Base-by-base conservation (phyloP, 2,329 filamentous ascomycete species). In the Ophiobolus disseminans region DNA sequence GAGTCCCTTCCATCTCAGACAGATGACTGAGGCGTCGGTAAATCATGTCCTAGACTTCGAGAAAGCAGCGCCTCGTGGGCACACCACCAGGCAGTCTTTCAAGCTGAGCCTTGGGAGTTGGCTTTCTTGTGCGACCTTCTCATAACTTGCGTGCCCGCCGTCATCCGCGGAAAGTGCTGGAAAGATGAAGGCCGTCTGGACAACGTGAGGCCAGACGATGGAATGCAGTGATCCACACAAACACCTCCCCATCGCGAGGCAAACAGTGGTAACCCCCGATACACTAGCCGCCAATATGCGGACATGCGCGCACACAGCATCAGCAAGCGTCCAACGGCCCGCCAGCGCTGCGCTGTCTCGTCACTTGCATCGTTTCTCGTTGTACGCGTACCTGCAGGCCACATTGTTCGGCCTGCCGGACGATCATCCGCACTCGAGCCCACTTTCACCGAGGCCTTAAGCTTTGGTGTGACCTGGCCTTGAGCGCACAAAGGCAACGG, bases 331-430 rank as follows among this genome's bases (percentile, higher is more conserved):
- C 28, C 30, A 22, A 40, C 46, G 49, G 45, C 38, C 42, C 50
- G 45, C 28, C 26, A 22, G 40, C 21, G 42, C 45, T 40, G 40
- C 25, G 39, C 16, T 45, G 38, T 34, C 30, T 42, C 28, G 37
- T 26, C 20, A 34, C 25, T 36, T 25, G 36, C 41, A 45, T 36
- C 26, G 31, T 28, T 8, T 31, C 31, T 36, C 40, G 35, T 41
- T 45, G 41, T 45, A 45, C 37, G 16, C 20, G 50, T 48, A 49
- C 50, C 45, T 53, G 45, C 45, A 37, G 30, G 20, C 16, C 21
- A 46, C 43, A 46, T 46, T 46, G 32, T 40, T 46, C 41, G 32
- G 41, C 25, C 17, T 36, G 22, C 11, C 30, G 30, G 30, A 14
- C 7, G 10, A 14, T 32, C 10, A 5, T 32, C 30, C 30, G n/a